Evolutionary conservation across 1,284 basidiomycete species (phyloP).

Genomic region (Pyrrhoderma noxium): DNA sequence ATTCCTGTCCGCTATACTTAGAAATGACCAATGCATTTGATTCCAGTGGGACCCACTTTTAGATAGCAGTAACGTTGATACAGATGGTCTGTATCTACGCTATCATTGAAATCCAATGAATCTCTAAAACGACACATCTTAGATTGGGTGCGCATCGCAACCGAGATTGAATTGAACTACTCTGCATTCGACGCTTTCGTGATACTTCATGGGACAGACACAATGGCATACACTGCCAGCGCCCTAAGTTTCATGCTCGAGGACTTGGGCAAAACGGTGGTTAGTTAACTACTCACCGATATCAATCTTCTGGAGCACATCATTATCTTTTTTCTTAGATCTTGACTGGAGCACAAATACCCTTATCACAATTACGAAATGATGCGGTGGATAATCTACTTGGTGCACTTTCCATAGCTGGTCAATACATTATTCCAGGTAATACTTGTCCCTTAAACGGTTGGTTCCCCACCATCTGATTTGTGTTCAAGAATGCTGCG

Average conservation of each 20-base stretch:
- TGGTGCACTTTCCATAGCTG: slow-evolving; percentile 82
- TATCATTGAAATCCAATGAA: slow-evolving; percentile 14
- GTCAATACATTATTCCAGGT: slow-evolving; percentile 88
- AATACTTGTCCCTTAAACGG: neutral
- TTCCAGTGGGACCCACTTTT: slow-evolving; percentile 76
- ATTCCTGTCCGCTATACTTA: slow-evolving; percentile 5
- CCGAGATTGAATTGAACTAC: slow-evolving; percentile 89
- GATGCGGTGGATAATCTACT: slow-evolving; percentile 88
- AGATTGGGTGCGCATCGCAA: slow-evolving; percentile 88
- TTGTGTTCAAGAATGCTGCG: slow-evolving; percentile 53
- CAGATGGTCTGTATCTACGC: slow-evolving; percentile 43
- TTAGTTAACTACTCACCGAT: slow-evolving; percentile 30
- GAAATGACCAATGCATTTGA: slow-evolving; percentile 6
- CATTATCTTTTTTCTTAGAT: neutral
- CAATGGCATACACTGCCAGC: slow-evolving; percentile 85
- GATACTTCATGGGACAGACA: slow-evolving; percentile 88
- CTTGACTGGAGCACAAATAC: slow-evolving; percentile 88
- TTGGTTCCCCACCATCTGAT: slow-evolving; percentile 16
- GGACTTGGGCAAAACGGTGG: slow-evolving; percentile 84
- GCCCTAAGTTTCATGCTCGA: slow-evolving; percentile 86
- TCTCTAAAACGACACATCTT: slow-evolving; percentile 18
- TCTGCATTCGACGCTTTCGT: slow-evolving; percentile 82
- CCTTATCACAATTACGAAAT: slow-evolving; percentile 80
- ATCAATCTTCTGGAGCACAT: neutral
- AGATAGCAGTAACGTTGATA: slow-evolving; percentile 84